phyloP scores from a whole-genome alignment of 352 stramenopile species.

The Globisporangium perplexum region DNA sequence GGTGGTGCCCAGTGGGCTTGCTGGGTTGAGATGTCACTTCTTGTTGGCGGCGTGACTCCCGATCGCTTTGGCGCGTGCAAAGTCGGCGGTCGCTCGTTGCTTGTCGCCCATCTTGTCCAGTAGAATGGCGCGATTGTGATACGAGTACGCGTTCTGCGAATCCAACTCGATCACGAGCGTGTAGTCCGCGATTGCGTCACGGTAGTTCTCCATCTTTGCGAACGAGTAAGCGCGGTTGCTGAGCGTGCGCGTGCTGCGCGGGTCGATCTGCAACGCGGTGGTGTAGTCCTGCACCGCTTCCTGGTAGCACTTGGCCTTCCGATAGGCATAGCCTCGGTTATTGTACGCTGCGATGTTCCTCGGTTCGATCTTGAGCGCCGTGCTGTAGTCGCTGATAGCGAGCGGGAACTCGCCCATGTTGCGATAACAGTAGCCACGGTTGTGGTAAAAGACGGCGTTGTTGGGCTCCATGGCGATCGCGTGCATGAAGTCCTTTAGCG shows the following conservation, averaged over 20 bases:
- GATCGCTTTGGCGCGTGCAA: conserved; percentile 20
- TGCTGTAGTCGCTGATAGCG: conserved; percentile 62
- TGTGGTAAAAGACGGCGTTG: conserved; percentile 82
- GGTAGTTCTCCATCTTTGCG: conserved; percentile 70
- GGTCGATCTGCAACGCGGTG: conserved; percentile 60
- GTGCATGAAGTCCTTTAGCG: conserved; percentile 66
- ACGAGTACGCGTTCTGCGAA: conserved; percentile 70
- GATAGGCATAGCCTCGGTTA: conserved; percentile 80
- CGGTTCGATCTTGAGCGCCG: conserved; percentile 55
- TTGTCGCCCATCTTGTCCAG: conserved; percentile 62
- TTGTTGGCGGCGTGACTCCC: background rate
- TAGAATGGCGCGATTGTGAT: conserved; percentile 82
- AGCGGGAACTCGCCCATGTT: conserved; percentile 73
- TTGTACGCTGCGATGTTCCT: conserved; percentile 75
- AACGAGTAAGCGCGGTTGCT: conserved; percentile 85
- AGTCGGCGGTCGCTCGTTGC: conserved; percentile 29
- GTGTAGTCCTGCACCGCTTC: conserved; percentile 74
- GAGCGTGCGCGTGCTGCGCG: conserved; percentile 70
- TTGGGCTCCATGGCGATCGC: conserved; percentile 57
- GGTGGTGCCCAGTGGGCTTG: background rate
- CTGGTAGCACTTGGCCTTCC: conserved; percentile 65
- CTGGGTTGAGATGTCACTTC: background rate
- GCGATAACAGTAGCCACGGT: conserved; percentile 80
- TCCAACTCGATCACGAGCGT: conserved; percentile 64
- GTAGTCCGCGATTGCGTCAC: conserved; percentile 73